Base-by-base conservation (phyloP, 306 rosid genomes). In the Vachellia pachyceras region DNA sequence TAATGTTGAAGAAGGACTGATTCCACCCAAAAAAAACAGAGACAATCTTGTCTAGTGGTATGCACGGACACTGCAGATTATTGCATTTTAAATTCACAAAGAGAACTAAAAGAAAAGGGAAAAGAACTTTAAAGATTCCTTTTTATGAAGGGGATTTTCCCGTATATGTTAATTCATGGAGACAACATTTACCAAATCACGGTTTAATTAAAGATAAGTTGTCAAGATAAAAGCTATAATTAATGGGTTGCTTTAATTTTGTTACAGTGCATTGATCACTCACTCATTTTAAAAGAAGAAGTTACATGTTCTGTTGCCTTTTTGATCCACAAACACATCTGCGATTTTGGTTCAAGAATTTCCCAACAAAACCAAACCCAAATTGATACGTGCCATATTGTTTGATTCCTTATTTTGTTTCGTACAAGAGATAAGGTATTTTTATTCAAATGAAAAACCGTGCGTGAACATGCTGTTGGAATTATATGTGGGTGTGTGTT, bases 321-420 rank as follows among this genome's bases (percentile, higher is more conserved):
- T 0, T 29, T 29, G 33, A 29, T 29, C 0, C 63, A 20, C 63
- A 55, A n/a, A 8, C 13, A 54, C 60, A 55, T 20, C 3, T 7
- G 8, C 8, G 4, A 20, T 2, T 22, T 57, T 20, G 22, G 35
- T 57, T 57, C 1, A 8, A 57, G 29, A 61, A 12, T 29, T 12
- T 11, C 37, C 18, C 12, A 11, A 61, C 5, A 29, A 20, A 10
- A 23, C 5, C 37, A 61, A 33, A 14, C 13, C 41, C 69, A 13
- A 12, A 35, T 63, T 35, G 3, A 63, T 35, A 33, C 14, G 3
- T 18, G 44, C 23, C 81, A 67, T 57, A 5, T 39, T 71, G 52
- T 36, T 42, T 65, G 68, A 33, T 55, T 29, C 57, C 64, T 78
- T 39, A 37, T 18, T 73, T 73, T 23, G 22, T 76, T 70, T 50